phyloP scores from a whole-genome alignment of 1,139 yeast species.

The Sugiyamaella sp. region DNA sequence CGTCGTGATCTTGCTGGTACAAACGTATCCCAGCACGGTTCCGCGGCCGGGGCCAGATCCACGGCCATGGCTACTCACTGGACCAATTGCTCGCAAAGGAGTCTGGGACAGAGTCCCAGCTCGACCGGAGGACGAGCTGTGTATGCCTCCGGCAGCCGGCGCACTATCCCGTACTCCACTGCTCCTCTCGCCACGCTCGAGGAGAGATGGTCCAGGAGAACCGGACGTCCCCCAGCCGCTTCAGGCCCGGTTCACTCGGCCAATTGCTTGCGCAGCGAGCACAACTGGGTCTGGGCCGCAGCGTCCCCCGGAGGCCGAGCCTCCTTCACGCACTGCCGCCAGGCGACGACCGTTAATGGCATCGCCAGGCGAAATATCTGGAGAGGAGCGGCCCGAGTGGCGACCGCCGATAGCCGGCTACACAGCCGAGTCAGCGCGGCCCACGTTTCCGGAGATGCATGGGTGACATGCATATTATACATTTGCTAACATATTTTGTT shows the following conservation, averaged over 20 bases:
- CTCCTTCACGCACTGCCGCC: neutral
- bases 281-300: conserved; percentile 1
- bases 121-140: neutral
- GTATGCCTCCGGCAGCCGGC: neutral
- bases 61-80: too few species aligned
- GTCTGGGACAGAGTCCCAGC: too few species aligned
- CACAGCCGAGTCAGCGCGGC: neutral
- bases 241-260: too few species aligned
- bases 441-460: conserved; percentile 1
- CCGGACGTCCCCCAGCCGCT: too few species aligned
- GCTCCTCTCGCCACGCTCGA: neutral
- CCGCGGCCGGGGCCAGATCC: too few species aligned
- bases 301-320: neutral
- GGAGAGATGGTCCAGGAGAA: too few species aligned
- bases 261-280: neutral
- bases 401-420: conserved; percentile 1
- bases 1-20: too few species aligned
- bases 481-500: neutral
- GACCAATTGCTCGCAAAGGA: too few species aligned
- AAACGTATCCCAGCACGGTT: too few species aligned
- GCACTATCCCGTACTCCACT: neutral
- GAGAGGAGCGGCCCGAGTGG: neutral
- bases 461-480: neutral
- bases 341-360: neutral
- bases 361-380: neutral